These are phyloP conservation scores for Coemansia sp. DNA, from an alignment of 192 early-diverging fungal genomes.

Conservation along the genomic window DNA sequence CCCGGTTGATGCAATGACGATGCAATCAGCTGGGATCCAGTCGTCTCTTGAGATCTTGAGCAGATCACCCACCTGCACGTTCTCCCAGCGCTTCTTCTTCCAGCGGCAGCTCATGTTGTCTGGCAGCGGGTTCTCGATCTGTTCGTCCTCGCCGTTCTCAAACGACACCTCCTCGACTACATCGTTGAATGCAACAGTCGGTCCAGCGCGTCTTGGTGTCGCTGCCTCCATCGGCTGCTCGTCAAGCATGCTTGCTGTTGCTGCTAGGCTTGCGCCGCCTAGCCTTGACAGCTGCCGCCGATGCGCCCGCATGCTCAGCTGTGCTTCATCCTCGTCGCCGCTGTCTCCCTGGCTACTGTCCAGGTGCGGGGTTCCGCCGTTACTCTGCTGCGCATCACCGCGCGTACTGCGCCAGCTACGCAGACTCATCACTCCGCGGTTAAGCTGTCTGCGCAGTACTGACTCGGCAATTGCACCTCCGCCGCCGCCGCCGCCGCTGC, in stretches of 20 bases:
- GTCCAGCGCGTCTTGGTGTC: conserved; percentile 6
- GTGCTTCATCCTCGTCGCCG: conserved; percentile 1
- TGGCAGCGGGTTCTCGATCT: conserved; percentile 29
- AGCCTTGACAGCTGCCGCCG: conserved; percentile 5
- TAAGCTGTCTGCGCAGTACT: conserved; percentile 28
- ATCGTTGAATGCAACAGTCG: conserved; percentile 43
- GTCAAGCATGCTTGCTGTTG: not conserved
- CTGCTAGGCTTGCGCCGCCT: not conserved
- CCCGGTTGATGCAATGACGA: conserved; percentile 69
- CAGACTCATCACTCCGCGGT: conserved; percentile 41
- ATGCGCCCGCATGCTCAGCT: conserved; percentile 1
- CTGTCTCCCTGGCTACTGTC: conserved; percentile 11
- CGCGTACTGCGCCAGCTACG: conserved; percentile 43
- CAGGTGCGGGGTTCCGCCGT: not conserved
- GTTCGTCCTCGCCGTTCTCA: conserved; percentile 6
- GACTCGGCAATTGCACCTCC: conserved; percentile 24
- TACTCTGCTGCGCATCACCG: not conserved
- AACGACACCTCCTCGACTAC: conserved; percentile 27
- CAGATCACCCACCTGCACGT: conserved; percentile 77
- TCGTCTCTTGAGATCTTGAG: conserved; percentile 74
- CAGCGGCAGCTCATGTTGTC: conserved; percentile 53
- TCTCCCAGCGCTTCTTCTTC: conserved; percentile 58
- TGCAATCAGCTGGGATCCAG: conserved; percentile 78
- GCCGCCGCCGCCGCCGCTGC: not conserved
- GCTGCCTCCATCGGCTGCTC: not conserved